Evolutionary conservation across 2,329 filamentous ascomycete species (phyloP), one percentile per base, ranked within the genome.

Genomic region (Pyrenophora seminiperda): DNA sequence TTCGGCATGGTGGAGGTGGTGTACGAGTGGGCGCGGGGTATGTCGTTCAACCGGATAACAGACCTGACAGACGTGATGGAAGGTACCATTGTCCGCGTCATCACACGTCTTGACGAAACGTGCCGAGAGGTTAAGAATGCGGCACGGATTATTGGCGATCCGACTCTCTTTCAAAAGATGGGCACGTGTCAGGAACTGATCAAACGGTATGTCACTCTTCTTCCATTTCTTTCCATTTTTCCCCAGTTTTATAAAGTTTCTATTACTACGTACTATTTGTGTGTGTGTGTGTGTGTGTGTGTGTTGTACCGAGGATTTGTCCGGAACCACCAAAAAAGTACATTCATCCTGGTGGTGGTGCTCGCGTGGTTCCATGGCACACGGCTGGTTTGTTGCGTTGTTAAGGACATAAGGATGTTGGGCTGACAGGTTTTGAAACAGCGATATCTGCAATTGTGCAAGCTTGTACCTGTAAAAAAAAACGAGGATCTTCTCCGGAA

Each of bases 11-110:
- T 96, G 71, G 94, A 99, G 74, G 94, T 99, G 0, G 95, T 99
- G 27, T 97, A 97, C 71, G 94, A 99, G 74, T 99, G 94, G 94
- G 94, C 94, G 7, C 81, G 91, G 41, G 94, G 94, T 19, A 97
- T 97, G 91, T 93, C 90, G 43, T 99, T 99, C 81, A 96, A 95
- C 75, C 93, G 94, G 59, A 99, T 99, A 61, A 97, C 93, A 0
- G 89, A 93, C 60, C 77, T 99, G 68, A 99, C 94, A 6, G 93
- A 97, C 72, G 92, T 99, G 49, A 85, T 97, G 65, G 94, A 99
- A 74, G 94, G 94, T 1, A 97, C 94, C 0, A 97, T 99, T 75
- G 94, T 99, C 39, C 81, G 94, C 43, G 93, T 94, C 2, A 97
- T 99, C 62, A 96, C 91, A 33, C 80, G 94, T 19, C 78, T 99